A percentile compares a stretch with the other conserved stretches of the same genome.
Conservation (phyloP, 2,329 filamentous ascomycete genomes). For the Talaromyces pinophilus region DNA sequence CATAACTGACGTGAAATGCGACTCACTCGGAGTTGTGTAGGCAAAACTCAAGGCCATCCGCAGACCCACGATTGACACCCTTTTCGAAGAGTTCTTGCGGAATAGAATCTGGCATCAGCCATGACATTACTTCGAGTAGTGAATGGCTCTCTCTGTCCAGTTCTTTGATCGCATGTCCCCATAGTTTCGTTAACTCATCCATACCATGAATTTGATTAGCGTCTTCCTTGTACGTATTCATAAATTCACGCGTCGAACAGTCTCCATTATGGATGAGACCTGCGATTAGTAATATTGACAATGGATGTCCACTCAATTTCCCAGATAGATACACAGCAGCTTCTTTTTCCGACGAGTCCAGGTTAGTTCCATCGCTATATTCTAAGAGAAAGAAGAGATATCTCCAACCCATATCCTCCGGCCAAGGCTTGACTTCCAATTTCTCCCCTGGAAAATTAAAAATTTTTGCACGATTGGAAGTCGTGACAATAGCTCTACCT, state of each 20-base stretch:
- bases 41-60: neutral
- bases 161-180: neutral
- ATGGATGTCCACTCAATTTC: neutral
- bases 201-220: neutral
- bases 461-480: neutral
- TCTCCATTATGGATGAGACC: neutral
- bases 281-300: neutral
- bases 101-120: conserved; percentile 6
- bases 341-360: neutral
- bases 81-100: conserved; percentile 8
- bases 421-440: neutral
- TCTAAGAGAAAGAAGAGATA: neutral
- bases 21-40: neutral
- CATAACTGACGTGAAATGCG: neutral
- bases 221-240: neutral
- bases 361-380: neutral
- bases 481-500: neutral
- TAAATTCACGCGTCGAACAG: neutral
- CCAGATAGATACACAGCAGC: neutral
- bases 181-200: neutral
- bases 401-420: neutral
- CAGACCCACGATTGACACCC: neutral
- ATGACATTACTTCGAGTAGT: conserved; percentile 7
- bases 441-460: neutral
- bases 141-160: neutral